Evolutionary conservation across 768 basidiomycete genomes (phyloP).

Genomic region (Amanita inopinata): DNA sequence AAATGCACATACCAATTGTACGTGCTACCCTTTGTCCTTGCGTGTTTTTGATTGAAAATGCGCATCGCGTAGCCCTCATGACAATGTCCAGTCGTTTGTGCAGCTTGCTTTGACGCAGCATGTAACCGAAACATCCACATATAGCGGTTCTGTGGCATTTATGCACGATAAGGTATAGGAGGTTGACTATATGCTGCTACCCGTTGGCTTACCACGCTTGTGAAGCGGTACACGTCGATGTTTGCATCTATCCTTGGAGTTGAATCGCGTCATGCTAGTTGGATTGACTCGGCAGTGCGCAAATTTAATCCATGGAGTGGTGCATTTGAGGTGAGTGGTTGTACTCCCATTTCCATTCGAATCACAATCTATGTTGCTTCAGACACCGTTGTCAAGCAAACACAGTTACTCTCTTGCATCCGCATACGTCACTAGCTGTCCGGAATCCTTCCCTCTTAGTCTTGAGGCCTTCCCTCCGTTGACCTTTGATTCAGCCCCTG

Average conservation of each 20-base stretch:
- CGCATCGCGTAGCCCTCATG: slow-evolving; percentile 27
- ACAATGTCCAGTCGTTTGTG: slow-evolving; percentile 37
- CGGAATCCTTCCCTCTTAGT: not conserved
- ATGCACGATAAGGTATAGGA: slow-evolving; percentile 29
- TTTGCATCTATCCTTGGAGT: slow-evolving; percentile 50
- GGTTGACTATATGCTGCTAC: slow-evolving; percentile 9
- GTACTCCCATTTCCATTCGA: slow-evolving; percentile 11
- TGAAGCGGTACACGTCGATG: slow-evolving; percentile 36
- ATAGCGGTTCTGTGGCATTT: slow-evolving; percentile 43
- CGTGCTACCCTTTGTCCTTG: slow-evolving; percentile 12
- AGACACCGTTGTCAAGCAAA: slow-evolving; percentile 6
- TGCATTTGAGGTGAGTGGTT: slow-evolving; percentile 40
- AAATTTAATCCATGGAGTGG: slow-evolving; percentile 45
- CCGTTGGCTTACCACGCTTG: not conserved
- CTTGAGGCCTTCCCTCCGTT: slow-evolving; percentile 1
- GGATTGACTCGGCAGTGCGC: slow-evolving; percentile 43
- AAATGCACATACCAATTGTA: slow-evolving; percentile 58
- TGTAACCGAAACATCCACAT: slow-evolving; percentile 46
- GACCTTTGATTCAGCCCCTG: not conserved
- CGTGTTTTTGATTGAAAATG: not conserved
- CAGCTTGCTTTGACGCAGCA: slow-evolving; percentile 43
- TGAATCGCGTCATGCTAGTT: slow-evolving; percentile 57
- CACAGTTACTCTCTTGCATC: slow-evolving; percentile 2
- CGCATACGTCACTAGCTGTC: slow-evolving; percentile 1
- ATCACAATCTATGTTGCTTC: not conserved